Evolutionary conservation across 495 filamentous ascomycete genomes (phyloP), one percentile per base, ranked within the genome.

Genomic region (Evansstolkia leycettana): DNA sequence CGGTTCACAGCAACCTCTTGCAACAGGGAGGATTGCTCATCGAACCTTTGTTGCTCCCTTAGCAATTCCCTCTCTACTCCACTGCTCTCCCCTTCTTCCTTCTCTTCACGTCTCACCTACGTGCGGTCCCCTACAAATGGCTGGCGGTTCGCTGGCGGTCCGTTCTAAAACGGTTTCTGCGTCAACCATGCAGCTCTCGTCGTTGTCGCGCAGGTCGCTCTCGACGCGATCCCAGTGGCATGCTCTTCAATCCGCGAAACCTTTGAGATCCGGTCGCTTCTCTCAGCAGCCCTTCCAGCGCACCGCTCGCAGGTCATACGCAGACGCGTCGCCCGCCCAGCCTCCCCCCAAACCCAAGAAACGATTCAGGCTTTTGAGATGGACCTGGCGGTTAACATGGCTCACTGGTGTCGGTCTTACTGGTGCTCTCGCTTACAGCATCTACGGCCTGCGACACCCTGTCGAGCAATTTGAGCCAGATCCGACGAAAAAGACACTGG

Each of bases 401-500:
- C 52, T 90, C 36, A 73, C 78, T 31, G 61, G 71, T 37, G 46
- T 94, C 39, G 77, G 63, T 41, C 70, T 84, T 35, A 52, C 78
- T 25, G 82, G 62, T 31, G 82, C 76, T 42, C 55, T 90, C 34
- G 78, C 74, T 36, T 94, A 86, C 57, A 75, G 73, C 45, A 80
- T 95, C 54, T 94, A 84, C 57, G 60, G 73, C 19, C 74, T 82
- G 43, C 76, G 86, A 39, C 72, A 88, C 57, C 90, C 89, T 5
- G 71, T 70, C 12, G 80, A 90, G 20, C 90, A 96, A 65, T 59
- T 69, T 26, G 70, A 75, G 37, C 78, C 85, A 18, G 86, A 94
- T 62, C 78, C 88, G 39, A 60, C 50, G 34, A 99, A 96, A 84
- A 96, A 96, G 72, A 99, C 87, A 14, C 71, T 99, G 18, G 92